phyloP scores from a whole-genome alignment of 495 filamentous ascomycete genomes.

The Amorphotheca resinae region DNA sequence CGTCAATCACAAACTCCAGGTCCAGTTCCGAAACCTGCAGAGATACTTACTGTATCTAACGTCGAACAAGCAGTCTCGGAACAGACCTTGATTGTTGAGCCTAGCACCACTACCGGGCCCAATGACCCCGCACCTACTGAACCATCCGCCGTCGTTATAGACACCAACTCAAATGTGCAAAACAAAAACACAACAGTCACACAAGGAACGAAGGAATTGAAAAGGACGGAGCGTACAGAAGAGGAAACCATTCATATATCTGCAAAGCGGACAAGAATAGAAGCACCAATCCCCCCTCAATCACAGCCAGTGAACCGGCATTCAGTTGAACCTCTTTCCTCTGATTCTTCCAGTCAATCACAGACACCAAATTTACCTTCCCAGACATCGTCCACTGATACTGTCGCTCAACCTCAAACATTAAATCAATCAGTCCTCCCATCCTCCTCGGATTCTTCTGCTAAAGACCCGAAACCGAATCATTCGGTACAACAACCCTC shows the following conservation, averaged over 20 bases:
- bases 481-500: too few relatives aligned
- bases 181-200: background rate
- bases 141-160: background rate
- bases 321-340: too few relatives aligned
- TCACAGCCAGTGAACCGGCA: background rate
- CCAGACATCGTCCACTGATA: too few relatives aligned
- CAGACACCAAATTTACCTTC: too few relatives aligned
- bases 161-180: too few relatives aligned
- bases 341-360: too few relatives aligned
- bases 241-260: background rate
- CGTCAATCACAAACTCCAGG: slow-evolving; percentile 20
- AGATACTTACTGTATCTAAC: background rate
- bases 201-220: background rate
- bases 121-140: background rate
- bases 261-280: background rate
- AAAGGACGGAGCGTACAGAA: background rate
- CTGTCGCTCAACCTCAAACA: too few relatives aligned
- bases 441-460: too few relatives aligned
- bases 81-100: background rate
- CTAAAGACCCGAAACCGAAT: too few relatives aligned
- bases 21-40: background rate
- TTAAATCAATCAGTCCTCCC: too few relatives aligned
- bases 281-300: background rate
- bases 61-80: background rate
- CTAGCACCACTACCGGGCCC: background rate